These are phyloP conservation scores for Wickerhamomyces bovis DNA, from an alignment of 805 yeast species.

Conservation along the genomic window DNA sequence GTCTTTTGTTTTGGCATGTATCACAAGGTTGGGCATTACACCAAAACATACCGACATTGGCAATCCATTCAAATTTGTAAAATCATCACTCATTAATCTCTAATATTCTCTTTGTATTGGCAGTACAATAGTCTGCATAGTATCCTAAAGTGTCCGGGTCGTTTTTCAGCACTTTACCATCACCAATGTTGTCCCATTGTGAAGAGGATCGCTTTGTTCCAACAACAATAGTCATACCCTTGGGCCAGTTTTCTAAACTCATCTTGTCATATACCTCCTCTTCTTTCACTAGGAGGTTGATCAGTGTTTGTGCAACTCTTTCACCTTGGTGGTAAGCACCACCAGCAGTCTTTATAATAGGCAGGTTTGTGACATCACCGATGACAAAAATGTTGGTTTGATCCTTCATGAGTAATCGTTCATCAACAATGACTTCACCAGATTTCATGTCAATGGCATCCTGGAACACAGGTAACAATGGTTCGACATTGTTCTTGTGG, in stretches of 20 bases:
- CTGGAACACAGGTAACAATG: constrained; percentile 20
- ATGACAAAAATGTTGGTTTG: constrained; percentile 29
- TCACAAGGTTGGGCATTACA: too few species aligned
- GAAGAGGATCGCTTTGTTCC: constrained; percentile 16
- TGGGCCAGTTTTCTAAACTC: constrained; percentile 16
- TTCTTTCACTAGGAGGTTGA: constrained; percentile 12
- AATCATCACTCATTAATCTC: constrained; percentile 7
- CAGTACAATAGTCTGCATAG: constrained; percentile 27
- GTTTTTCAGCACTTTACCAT: constrained; percentile 25
- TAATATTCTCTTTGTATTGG: constrained; percentile 8
- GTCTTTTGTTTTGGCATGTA: too few species aligned
- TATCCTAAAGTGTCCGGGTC: constrained; percentile 22
- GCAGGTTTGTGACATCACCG: constrained; percentile 32
- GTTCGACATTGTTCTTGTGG: constrained; percentile 29
- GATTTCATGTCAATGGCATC: constrained; percentile 18
- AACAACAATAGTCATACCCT: constrained; percentile 24
- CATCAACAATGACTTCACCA: constrained; percentile 23
- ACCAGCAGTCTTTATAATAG: constrained; percentile 37
- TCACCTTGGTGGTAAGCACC: constrained; percentile 28
- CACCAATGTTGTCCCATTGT: constrained; percentile 22
- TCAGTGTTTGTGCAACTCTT: constrained; percentile 15
- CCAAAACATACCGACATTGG: too few species aligned
- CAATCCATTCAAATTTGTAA: not conserved
- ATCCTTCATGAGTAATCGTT: constrained; percentile 20
- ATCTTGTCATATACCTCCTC: constrained; percentile 10